Evolutionary conservation across 1,284 basidiomycete genomes (phyloP).

Genomic region (Trametes polyzona): DNA sequence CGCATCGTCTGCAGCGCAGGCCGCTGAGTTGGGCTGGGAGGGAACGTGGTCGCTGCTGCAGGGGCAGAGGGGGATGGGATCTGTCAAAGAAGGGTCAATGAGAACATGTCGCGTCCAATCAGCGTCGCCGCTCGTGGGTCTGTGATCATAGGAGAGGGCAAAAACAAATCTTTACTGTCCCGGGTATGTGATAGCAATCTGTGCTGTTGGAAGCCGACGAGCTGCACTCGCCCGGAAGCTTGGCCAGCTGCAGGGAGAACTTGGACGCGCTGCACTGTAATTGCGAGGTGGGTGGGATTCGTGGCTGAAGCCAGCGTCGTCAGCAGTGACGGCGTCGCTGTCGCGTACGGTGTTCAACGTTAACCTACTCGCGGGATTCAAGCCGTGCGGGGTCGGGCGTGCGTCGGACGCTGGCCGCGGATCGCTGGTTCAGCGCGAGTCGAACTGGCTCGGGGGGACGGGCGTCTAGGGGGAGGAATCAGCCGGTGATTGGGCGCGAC

Average conservation of each 20-base stretch:
- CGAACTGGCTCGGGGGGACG: background rate
- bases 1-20: background rate
- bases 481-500: conserved; percentile 1
- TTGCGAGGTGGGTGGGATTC: no score
- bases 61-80: background rate
- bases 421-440: no score
- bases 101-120: background rate
- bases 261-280: no score
- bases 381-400: background rate
- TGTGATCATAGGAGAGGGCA: no score
- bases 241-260: no score
- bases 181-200: no score
- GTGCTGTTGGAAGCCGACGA: no score
- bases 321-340: background rate
- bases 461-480: conserved; percentile 2
- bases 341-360: background rate
- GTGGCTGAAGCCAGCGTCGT: no score
- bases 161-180: no score
- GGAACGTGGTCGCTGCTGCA: background rate
- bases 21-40: background rate
- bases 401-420: background rate
- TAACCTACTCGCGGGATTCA: background rate
- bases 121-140: background rate
- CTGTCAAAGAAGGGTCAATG: conserved; percentile 12
- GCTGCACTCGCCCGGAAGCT: no score